Base-by-base conservation (phyloP, 331 rosid species). In the Stylosanthes scabra region DNA sequence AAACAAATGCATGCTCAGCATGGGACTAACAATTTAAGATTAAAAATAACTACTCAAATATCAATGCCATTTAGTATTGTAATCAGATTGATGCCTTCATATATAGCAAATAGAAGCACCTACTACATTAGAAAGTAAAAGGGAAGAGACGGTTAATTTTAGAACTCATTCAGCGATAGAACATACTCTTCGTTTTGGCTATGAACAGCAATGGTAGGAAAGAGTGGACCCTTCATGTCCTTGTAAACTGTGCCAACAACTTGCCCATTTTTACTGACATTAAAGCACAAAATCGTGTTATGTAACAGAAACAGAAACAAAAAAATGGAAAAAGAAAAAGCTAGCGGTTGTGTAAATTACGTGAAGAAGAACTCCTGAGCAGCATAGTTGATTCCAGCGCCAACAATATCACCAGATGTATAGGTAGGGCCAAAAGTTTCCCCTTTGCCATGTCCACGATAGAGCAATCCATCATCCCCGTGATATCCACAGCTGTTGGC, bases 171-270 rank as follows among this genome's bases (percentile, higher is more conserved):
- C 51, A 46, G 55, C n/a, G 34, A 42, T 14, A 66, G 1, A 56
- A 74, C 97, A 51, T 91, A 95, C 99, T 95, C 99, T 83, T 95
- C 99, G 70, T 88, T 95, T 81, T 78, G 97, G 84, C 99, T 95
- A 84, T 95, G 99, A 77, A 95, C 98, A 42, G 97, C 92, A 84
- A 95, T 75, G 31, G 99, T 90, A 37, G 99, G 99, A 62, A 84
- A 92, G 56, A 95, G 82, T 56, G 97, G 92, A 13, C 87, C 96
- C 81, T 90, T 92, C 75, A 87, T 66, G 49, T 94, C 97, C 85
- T 95, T 95, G 85, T 54, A 66, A 29, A 89, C 83, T 25, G 92
- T 70, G 77, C 99, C 99, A 8, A 95, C 91, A 8, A 92, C 88
- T 58, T 86, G 84, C 45, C 91, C 97, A 82, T 95, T 95, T 83